Percentiles rank a stretch among this genome's conserved stretches.
Conservation (phyloP, 371 early-diverging fungal genomes). For the Zopfochytrium polystomum region DNA sequence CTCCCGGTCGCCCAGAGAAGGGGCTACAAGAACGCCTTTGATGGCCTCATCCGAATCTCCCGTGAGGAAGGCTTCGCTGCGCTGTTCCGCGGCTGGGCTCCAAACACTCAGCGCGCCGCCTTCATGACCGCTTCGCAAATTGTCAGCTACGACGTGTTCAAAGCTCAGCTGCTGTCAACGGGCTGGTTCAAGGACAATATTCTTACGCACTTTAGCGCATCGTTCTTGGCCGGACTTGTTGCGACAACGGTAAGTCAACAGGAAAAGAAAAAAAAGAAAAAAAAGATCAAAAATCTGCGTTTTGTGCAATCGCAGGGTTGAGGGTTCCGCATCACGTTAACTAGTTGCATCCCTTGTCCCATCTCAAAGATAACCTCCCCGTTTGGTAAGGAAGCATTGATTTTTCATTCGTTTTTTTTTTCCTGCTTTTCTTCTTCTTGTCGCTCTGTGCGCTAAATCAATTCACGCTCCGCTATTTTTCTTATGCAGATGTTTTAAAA, state of each 20-base stretch:
- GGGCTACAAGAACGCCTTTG: constrained; percentile 31
- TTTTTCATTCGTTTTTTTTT: no score
- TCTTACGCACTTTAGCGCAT: constrained; percentile 68
- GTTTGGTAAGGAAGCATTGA: no score
- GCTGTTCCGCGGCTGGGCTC: constrained; percentile 39
- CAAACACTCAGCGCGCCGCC: constrained; percentile 39
- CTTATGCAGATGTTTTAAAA: constrained; percentile 89
- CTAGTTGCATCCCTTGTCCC: no score
- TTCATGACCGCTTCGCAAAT: constrained; percentile 55
- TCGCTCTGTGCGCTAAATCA: no score
- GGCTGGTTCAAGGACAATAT: constrained; percentile 63
- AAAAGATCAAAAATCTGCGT: no score
- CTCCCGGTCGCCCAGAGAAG: constrained; percentile 19
- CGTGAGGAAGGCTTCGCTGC: constrained; percentile 33
- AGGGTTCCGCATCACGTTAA: no score
- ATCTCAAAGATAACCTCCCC: no score
- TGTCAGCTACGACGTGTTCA: constrained; percentile 50
- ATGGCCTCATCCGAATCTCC: constrained; percentile 27
- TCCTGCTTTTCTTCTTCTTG: no score
- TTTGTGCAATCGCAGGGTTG: no score
- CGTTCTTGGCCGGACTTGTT: constrained; percentile 77
- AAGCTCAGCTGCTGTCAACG: constrained; percentile 53
- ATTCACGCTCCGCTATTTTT: no score
- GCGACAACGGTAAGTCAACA: constrained; percentile 80
- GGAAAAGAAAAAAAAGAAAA: no score